A percentile compares a stretch with the other conserved stretches of the same genome.
phyloP scores from a whole-genome alignment of 176 grass and related monocot genomes.

The Eragrostis nindensis region DNA sequence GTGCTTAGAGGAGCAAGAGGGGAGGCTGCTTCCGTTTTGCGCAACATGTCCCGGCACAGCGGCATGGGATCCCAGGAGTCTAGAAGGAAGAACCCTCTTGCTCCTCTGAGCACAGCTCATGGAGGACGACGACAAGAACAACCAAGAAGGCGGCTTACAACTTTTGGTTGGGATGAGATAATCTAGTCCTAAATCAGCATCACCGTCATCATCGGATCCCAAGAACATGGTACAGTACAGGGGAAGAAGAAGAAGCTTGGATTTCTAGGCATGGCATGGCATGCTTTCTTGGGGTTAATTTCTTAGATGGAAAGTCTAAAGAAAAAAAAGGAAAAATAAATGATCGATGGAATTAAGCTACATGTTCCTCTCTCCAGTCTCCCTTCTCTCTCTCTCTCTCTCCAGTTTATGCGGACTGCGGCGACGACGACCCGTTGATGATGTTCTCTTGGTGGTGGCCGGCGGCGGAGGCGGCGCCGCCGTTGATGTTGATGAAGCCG shows the following conservation, averaged over 20 bases:
- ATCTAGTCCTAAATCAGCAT: constrained; percentile 57
- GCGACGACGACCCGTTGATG: constrained; percentile 44
- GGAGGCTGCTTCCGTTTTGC: constrained; percentile 42
- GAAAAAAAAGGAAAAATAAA: constrained; percentile 38
- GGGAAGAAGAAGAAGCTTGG: constrained; percentile 19
- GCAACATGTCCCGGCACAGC: constrained; percentile 33
- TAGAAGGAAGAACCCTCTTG: constrained; percentile 30
- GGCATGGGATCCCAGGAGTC: constrained; percentile 49
- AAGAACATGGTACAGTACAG: constrained; percentile 20
- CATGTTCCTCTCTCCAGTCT: constrained; percentile 27
- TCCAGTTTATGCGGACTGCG: constrained; percentile 53
- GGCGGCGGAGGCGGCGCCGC: constrained; percentile 25
- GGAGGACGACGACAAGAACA: constrained; percentile 34
- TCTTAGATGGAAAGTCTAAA: constrained; percentile 48
- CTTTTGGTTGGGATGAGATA: constrained; percentile 52
- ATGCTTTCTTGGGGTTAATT: constrained; percentile 63
- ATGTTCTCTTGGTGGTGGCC: constrained; percentile 22
- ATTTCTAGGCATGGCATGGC: constrained; percentile 48
- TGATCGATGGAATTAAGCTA: constrained; percentile 60
- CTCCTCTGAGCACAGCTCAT: constrained; percentile 29
- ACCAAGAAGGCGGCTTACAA: constrained; percentile 32
- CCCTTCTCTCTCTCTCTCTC: not conserved
- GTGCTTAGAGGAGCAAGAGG: constrained; percentile 13
- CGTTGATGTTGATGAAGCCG: constrained; percentile 55
- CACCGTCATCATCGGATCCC: constrained; percentile 50